Base-by-base conservation (phyloP, 345 rosid species). In the Lepidium didymum region DNA sequence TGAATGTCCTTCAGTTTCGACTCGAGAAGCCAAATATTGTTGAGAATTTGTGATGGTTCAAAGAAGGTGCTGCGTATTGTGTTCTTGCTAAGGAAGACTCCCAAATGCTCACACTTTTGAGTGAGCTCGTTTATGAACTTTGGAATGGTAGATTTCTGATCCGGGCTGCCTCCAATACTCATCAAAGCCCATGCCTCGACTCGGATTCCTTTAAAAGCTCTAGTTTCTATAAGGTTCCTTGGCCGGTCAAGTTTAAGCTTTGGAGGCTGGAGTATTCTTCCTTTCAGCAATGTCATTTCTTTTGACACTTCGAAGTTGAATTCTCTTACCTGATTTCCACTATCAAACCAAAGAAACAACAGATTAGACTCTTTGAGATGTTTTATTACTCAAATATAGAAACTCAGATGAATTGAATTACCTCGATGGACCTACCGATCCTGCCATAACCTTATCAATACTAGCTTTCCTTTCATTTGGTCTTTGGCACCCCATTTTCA, bases 391-490 rank as follows among this genome's bases (percentile, higher is more conserved):
- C 14, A 0, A 66, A 38, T 25, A 16, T 14, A 34, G 40, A 45
- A 10, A 12, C 43, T 66, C 5, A 21, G 33, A 33, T 3, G 1
- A 58, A 33, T 1, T 11, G 29, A 53, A 34, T 79, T 86, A 92
- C 98, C 98, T 90, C 16, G 97, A 85, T 47, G 98, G 97, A 14
- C 98, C 98, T 42, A 81, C 83, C 10, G 86, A 81, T 76, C 96
- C 94, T 75, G 69, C 68, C 92, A 93, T 81, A 68, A 90, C 93
- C 60, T 84, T 86, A 33, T 90, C 82, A 12, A 93, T 90, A 12
- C 80, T 87, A 38, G 88, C 83, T 72, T 84, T 90, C 75, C 98
- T 82, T 78, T 86, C 96, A 55, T 75, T 93, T 1, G 98, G 98
- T 60, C 81, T 82, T 77, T 88, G 94, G 74, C 98, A 93, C 9